Evolutionary conservation across 2,329 filamentous ascomycete species (phyloP).

Genomic region (Chaetomium olivaceum): DNA sequence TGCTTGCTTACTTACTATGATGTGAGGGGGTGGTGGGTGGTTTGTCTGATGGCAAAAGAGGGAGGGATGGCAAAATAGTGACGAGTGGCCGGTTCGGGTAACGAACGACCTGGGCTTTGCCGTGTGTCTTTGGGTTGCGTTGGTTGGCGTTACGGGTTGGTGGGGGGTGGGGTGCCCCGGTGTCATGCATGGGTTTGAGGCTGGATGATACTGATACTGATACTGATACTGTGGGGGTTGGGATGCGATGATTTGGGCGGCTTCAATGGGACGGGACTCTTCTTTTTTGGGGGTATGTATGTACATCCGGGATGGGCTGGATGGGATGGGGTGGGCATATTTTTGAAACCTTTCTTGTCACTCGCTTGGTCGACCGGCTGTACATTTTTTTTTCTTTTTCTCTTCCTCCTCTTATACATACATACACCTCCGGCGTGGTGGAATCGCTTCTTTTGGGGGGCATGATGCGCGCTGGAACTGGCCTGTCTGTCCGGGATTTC

Average conservation of each 20-base stretch:
- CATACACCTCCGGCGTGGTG: conserved; percentile 8
- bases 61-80: background rate
- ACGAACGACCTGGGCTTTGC: background rate
- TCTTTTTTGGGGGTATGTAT: background rate
- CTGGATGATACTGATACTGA: background rate
- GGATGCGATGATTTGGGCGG: background rate
- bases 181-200: background rate
- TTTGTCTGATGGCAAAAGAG: background rate
- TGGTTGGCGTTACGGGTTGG: background rate
- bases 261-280: background rate
- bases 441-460: background rate
- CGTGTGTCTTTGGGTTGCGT: background rate
- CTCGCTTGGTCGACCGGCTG: conserved; percentile 15
- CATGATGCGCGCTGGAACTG: conserved; percentile 7
- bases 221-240: background rate
- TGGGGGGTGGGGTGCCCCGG: background rate
- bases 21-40: background rate
- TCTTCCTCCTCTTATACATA: background rate
- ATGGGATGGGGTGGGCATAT: background rate
- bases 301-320: background rate
- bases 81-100: too few species aligned
- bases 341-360: conserved; percentile 7
- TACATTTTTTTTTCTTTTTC: conserved; percentile 12
- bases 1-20: too few species aligned
- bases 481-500: conserved; percentile 5